A percentile compares a stretch with the other conserved stretches of the same genome.
phyloP scores from a whole-genome alignment of 768 basidiomycete species.

The Tremella mesenterica region DNA sequence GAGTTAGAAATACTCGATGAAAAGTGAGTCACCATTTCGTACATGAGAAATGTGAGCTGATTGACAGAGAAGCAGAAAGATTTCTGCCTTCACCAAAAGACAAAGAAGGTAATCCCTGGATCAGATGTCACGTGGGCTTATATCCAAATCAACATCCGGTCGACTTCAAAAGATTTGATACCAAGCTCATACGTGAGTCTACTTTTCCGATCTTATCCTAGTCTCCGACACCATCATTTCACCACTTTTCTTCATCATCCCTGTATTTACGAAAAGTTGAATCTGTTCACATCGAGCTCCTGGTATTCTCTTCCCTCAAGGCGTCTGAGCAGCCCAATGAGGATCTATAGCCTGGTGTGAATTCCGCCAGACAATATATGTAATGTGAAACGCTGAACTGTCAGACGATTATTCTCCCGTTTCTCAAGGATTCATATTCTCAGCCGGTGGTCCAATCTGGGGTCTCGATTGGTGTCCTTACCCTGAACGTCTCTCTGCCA shows the following conservation, averaged over 20 bases:
- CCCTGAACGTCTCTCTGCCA: slow-evolving; percentile 43
- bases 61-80: slow-evolving; percentile 10
- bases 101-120: slow-evolving; percentile 11
- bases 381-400: not conserved
- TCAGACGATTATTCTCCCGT: slow-evolving; percentile 11
- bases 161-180: slow-evolving; percentile 18
- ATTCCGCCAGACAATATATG: no score
- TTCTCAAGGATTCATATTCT: slow-evolving; percentile 51
- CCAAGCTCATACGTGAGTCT: slow-evolving; percentile 16
- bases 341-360: no score
- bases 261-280: no score
- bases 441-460: slow-evolving; percentile 83
- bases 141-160: slow-evolving; percentile 17
- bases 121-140: slow-evolving; percentile 25
- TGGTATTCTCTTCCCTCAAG: no score
- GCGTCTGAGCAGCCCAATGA: no score
- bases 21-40: slow-evolving; percentile 8
- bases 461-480: slow-evolving; percentile 90
- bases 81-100: slow-evolving; percentile 21
- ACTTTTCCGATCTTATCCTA: not conserved
- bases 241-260: no score
- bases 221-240: no score
- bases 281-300: no score
- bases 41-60: not conserved
- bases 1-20: slow-evolving; percentile 18